Evolutionary conservation across 1,284 basidiomycete genomes (phyloP).

Genomic region (Rhodofomes roseus): DNA sequence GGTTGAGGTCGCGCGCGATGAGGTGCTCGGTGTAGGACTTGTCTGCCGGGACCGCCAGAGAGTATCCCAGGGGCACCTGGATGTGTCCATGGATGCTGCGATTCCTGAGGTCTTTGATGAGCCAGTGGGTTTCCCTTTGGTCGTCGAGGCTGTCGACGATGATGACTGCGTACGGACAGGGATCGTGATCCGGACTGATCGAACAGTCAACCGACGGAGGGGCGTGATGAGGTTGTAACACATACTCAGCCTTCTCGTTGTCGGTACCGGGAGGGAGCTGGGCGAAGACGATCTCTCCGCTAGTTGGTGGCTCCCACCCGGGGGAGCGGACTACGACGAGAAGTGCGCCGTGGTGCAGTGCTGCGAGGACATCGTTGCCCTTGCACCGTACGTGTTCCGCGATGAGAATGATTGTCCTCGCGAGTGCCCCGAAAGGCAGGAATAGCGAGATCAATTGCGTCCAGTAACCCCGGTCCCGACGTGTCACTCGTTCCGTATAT

Average conservation of each 20-base stretch:
- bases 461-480: background rate
- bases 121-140: background rate
- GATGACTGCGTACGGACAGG: background rate
- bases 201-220: background rate
- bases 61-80: background rate
- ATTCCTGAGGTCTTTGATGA: background rate
- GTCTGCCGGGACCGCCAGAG: background rate
- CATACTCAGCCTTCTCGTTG: background rate
- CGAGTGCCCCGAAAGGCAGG: background rate
- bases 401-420: background rate
- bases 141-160: background rate
- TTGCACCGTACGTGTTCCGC: background rate
- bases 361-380: background rate
- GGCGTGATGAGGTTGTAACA: background rate
- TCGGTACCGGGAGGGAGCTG: background rate
- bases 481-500: background rate
- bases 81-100: background rate
- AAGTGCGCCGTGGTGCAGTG: background rate
- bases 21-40: background rate
- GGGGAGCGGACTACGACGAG: background rate
- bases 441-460: background rate
- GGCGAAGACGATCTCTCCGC: background rate
- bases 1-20: background rate
- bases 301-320: background rate
- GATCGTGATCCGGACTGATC: background rate